These are phyloP conservation scores for Saccharomycopsis sp. DNA, from an alignment of 805 yeast species.

Conservation along the genomic window DNA sequence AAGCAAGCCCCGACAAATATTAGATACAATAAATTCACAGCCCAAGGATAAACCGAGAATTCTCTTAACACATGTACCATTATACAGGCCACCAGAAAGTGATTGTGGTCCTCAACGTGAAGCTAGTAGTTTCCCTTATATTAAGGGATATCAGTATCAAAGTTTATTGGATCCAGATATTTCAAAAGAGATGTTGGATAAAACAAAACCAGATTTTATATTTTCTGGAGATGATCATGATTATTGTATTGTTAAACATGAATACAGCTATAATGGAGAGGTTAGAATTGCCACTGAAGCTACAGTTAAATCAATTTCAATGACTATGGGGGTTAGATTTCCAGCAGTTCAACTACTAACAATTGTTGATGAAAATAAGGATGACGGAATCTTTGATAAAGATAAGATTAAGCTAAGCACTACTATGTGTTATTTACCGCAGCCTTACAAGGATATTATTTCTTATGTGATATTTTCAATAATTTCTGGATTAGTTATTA, in stretches of 20 bases:
- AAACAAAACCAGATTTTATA: conserved; percentile 56
- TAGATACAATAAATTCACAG: conserved; percentile 34
- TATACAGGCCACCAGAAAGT: conserved; percentile 58
- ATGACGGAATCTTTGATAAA: not conserved
- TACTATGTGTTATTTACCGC: conserved; percentile 49
- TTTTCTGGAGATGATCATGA: conserved; percentile 98
- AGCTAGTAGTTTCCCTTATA: conserved; percentile 58
- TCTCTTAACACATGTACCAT: conserved; percentile 80
- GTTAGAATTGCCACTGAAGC: conserved; percentile 41
- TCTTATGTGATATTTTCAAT: conserved; percentile 29
- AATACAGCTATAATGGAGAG: conserved; percentile 25
- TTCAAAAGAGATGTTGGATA: conserved; percentile 49
- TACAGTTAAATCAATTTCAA: conserved; percentile 82
- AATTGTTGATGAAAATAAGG: conserved; percentile 38
- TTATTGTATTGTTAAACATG: conserved; percentile 72
- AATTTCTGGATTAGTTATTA: conserved; percentile 15
- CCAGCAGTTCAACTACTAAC: conserved; percentile 88
- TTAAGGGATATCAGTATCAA: conserved; percentile 78
- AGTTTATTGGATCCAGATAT: conserved; percentile 65
- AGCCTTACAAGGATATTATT: conserved; percentile 40
- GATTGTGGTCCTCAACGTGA: conserved; percentile 78
- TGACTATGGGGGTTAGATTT: conserved; percentile 81
- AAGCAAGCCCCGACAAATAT: conserved; percentile 42
- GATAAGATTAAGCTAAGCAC: conserved; percentile 30
- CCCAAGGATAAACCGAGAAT: conserved; percentile 47